A percentile compares a stretch with the other conserved stretches of the same genome.
phyloP scores from a whole-genome alignment of 352 stramenopile genomes.

The Saprolegnia diclina region DNA sequence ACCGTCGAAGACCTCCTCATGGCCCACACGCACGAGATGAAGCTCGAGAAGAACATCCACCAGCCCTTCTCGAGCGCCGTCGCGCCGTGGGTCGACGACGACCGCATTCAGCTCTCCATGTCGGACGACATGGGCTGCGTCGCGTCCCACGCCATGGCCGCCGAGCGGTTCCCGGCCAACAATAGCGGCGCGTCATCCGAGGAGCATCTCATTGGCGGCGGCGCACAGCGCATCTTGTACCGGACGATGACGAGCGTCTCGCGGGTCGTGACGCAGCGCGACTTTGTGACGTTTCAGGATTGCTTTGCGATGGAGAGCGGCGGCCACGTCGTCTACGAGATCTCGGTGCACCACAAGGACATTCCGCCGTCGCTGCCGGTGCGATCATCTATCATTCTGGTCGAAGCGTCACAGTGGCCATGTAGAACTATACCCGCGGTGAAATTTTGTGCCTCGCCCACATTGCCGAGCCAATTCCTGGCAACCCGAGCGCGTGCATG shows the following conservation, averaged over 20 bases:
- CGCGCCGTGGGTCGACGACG: conserved; percentile 8
- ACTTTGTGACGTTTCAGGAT: conserved; percentile 26
- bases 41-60: conserved; percentile 7
- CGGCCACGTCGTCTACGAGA: conserved; percentile 17
- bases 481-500: conserved; percentile 22
- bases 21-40: conserved; percentile 14
- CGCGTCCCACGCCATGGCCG: background rate
- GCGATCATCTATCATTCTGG: too few relatives aligned
- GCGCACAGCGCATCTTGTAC: conserved; percentile 18
- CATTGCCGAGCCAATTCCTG: conserved; percentile 21
- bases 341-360: conserved; percentile 17
- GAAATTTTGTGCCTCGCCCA: conserved; percentile 20
- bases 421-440: conserved; percentile 22
- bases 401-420: background rate
- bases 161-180: conserved; percentile 2
- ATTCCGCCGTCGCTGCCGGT: conserved; percentile 12
- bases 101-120: background rate
- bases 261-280: conserved; percentile 1
- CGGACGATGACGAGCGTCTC: conserved; percentile 17
- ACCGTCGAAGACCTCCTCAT: conserved; percentile 24
- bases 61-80: conserved; percentile 3
- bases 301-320: conserved; percentile 21
- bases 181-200: background rate
- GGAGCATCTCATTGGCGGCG: background rate
- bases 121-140: conserved; percentile 8